These are phyloP conservation scores for Penicillium expansum DNA, from an alignment of 2,329 filamentous ascomycete genomes.

Conservation along the genomic window DNA sequence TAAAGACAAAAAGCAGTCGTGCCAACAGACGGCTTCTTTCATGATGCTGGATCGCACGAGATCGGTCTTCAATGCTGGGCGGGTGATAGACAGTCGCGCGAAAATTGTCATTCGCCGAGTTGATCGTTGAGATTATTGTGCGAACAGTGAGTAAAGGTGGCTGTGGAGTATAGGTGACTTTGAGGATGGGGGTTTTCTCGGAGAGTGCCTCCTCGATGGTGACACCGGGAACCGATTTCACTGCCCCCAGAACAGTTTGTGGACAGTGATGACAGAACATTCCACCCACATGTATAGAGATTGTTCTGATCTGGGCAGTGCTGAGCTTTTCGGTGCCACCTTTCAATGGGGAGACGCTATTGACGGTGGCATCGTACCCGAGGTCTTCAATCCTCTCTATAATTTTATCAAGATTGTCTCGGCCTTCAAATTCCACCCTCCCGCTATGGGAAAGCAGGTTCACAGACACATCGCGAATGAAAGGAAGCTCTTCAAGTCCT, in stretches of 20 bases:
- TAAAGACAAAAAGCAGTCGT: slow-evolving; percentile 67
- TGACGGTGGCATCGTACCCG: slow-evolving; percentile 64
- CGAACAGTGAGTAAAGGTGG: slow-evolving; percentile 71
- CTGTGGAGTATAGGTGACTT: slow-evolving; percentile 66
- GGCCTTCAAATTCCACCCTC: slow-evolving; percentile 49
- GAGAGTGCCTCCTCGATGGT: slow-evolving; percentile 48
- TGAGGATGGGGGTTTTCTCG: slow-evolving; percentile 64
- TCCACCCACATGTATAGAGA: slow-evolving; percentile 66
- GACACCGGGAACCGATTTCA: slow-evolving; percentile 50
- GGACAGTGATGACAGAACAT: slow-evolving; percentile 75
- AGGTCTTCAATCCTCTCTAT: slow-evolving; percentile 54
- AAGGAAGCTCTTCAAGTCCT: slow-evolving; percentile 47
- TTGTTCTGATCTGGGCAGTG: slow-evolving; percentile 48
- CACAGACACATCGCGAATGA: slow-evolving; percentile 49
- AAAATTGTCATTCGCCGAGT: slow-evolving; percentile 64
- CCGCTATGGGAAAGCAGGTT: slow-evolving; percentile 53
- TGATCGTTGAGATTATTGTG: slow-evolving; percentile 67
- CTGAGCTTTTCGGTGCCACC: slow-evolving; percentile 33
- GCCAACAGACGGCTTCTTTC: slow-evolving; percentile 67
- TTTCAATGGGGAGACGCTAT: slow-evolving; percentile 39
- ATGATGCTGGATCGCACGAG: slow-evolving; percentile 66
- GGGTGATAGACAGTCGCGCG: slow-evolving; percentile 71
- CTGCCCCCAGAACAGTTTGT: slow-evolving; percentile 38
- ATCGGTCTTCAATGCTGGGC: slow-evolving; percentile 78
- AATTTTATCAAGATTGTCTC: slow-evolving; percentile 46